phyloP scores from a whole-genome alignment of 2,329 filamentous ascomycete genomes.

The Microcyclosporella mali region DNA sequence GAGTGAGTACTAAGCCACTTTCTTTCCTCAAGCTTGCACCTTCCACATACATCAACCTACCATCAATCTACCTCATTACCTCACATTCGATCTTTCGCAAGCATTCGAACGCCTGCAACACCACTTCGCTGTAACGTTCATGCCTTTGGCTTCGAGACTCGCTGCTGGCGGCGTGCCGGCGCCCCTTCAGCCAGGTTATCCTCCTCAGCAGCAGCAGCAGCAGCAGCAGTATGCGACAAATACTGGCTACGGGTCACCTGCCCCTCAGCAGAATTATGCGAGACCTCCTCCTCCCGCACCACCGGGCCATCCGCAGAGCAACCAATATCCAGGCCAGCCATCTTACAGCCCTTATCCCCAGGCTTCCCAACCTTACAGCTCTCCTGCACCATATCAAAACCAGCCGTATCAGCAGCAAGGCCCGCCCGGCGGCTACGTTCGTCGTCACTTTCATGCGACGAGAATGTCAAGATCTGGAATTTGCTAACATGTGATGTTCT shows the following conservation, averaged over 20 bases:
- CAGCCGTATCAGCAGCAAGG: conserved; percentile 26
- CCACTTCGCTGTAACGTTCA: conserved; percentile 7
- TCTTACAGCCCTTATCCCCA: conserved; percentile 21
- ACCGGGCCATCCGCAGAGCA: conserved; percentile 14
- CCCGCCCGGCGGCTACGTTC: conserved; percentile 30
- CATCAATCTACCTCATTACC: neutral
- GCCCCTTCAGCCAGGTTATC: conserved; percentile 33
- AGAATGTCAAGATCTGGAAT: neutral
- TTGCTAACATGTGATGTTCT: conserved; percentile 15
- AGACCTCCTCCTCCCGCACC: conserved; percentile 34
- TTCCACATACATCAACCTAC: conserved; percentile 6
- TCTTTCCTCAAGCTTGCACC: conserved; percentile 19
- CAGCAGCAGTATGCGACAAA: conserved; percentile 20
- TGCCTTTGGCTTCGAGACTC: conserved; percentile 28
- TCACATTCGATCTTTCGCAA: too few relatives aligned
- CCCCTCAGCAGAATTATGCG: conserved; percentile 32
- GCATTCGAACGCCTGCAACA: neutral
- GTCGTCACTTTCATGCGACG: conserved; percentile 11
- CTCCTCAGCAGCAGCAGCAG: conserved; percentile 16
- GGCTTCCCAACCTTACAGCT: conserved; percentile 15
- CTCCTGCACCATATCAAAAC: conserved; percentile 19
- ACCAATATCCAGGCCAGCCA: conserved; percentile 24
- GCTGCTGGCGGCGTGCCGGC: conserved; percentile 32
- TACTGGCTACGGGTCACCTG: conserved; percentile 29
- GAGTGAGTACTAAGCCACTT: neutral